phyloP scores from a whole-genome alignment of 129 eudicot genomes.

The Helianthus tuberosus region DNA sequence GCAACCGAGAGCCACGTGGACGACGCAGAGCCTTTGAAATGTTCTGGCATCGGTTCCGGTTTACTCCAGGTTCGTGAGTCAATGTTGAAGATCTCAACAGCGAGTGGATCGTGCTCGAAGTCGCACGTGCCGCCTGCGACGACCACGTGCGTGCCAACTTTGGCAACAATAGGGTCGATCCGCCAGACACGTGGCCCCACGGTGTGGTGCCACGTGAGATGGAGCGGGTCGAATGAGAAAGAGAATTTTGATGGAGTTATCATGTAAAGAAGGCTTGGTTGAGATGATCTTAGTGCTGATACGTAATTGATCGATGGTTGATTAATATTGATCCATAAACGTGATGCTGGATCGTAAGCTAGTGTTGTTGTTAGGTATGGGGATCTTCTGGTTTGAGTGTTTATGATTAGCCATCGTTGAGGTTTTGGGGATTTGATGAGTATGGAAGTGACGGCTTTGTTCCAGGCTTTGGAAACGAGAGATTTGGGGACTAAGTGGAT shows the following conservation, averaged over 20 bases:
- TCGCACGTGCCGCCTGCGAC: conserved; percentile 58
- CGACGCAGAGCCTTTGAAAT: conserved; percentile 40
- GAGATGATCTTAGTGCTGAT: conserved; percentile 42
- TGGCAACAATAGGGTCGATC: conserved; percentile 57
- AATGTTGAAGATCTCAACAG: conserved; percentile 55
- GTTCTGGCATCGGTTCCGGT: conserved; percentile 49
- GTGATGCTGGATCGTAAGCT: conserved; percentile 63
- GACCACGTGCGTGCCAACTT: conserved; percentile 39
- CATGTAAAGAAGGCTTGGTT: conserved; percentile 49
- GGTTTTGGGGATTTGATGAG: conserved; percentile 33
- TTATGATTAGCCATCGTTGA: conserved; percentile 59
- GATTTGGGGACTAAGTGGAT: conserved; percentile 45
- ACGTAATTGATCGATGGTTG: conserved; percentile 28
- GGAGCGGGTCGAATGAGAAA: conserved; percentile 52
- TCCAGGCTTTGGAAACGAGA: conserved; percentile 57
- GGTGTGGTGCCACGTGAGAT: conserved; percentile 50
- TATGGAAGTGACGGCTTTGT: conserved; percentile 40
- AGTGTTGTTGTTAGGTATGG: conserved; percentile 34
- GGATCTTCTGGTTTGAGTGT: conserved; percentile 43
- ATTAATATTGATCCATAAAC: conserved; percentile 43
- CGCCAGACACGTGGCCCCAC: conserved; percentile 49
- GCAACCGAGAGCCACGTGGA: conserved; percentile 59
- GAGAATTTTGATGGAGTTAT: conserved; percentile 33
- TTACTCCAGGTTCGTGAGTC: conserved; percentile 31
- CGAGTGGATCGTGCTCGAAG: conserved; percentile 51